Evolutionary conservation across 371 early-diverging fungal genomes (phyloP), one percentile per base, ranked within the genome.

Genomic region (Mortierella sp.): DNA sequence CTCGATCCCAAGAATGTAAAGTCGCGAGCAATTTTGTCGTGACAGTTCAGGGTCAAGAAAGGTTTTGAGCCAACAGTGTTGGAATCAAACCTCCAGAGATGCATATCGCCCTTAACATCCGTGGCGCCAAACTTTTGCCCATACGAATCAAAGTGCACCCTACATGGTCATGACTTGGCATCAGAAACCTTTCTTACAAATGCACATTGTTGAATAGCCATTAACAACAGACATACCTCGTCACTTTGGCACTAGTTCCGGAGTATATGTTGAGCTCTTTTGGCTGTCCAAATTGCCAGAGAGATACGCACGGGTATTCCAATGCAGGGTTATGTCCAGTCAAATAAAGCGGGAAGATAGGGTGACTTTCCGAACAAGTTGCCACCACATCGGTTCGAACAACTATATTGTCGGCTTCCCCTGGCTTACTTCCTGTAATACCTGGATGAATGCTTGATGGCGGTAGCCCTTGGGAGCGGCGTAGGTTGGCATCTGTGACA

Each of bases 81-180:
- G 1, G 92, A 87, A 68, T 94, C 94, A 67, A 94, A 94, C 42
- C 89, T 72, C 93, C 94, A 94, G 29, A 95, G 80, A 53, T 85
- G 85, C 17, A 94, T 62, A 13, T 88, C 84, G 17, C 95, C 95
- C 32, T 88, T 86, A 19, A 84, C 84, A 81, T 93, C 93, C 6
- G 86, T 86, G 7, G 92, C 93, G 3, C 93, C 96, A 85, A 94
- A 94, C 43, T 91, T 89, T 63, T 88, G 91, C 2, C 96, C 94
- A 70, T 88, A 91, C 1, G 88, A 88, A 69, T 94, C 94, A 80
- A 88, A 89, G 70, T 88, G 90, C 19, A 90, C 84, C 61, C 90
- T 85, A 61, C 29, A 13, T 34, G 17, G 7, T 28, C 32, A 49
- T 1, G n/a, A 60, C 34, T 31, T 7, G 19, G 42, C 45, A 37